Evolutionary conservation across 495 filamentous ascomycete genomes (phyloP), one percentile per base, ranked within the genome.

Genomic region (Aspergillus heteromorphus): DNA sequence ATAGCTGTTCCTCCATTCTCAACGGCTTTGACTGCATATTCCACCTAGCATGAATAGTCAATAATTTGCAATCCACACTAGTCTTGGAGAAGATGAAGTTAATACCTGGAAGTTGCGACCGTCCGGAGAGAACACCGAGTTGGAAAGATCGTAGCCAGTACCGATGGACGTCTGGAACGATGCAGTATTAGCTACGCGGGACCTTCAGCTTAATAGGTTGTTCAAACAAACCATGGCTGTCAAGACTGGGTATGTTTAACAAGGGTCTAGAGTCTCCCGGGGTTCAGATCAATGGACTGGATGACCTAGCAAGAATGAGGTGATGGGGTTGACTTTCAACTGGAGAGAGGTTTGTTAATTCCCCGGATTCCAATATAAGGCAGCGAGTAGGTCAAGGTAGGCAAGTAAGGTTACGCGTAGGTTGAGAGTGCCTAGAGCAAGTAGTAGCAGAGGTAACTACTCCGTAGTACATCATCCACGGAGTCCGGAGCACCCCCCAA

Each of bases 81-180:
- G n/a, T 21, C n/a, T 50, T 34, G 20, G 29, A 9, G 40, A 14
- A 49, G 11, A 58, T 9, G 49, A 21, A 21, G 27, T 6, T 7
- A 21, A 38, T 72, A 86, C 85, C 74, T 98, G 93, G 72, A 98
- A 98, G 75, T 98, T 98, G 60, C 93, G 86, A 71, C 93, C 93
- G 78, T 98, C 93, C 53, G 93, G 93, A 31, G 92, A 97, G 79
- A 97, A 98, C 74, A 97, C 92, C 64, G 95, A 97, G 81, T 98
- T 98, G 64, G 89, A 88, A 68, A 98, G 88, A 83, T 98, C 93
- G 76, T 98, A 98, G 65, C 93, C 93, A 63, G 93, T 98, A 68
- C 93, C 93, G 85, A 98, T 98, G 64, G 93, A 98, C 65, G 93
- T 98, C 93, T 97, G 56, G 34, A 45, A 53, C 31, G 21, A 23